Percentiles rank a stretch among this genome's conserved stretches.
phyloP scores from a whole-genome alignment of 192 early-diverging fungal species.

The Lunasporangiospora selenospora region DNA sequence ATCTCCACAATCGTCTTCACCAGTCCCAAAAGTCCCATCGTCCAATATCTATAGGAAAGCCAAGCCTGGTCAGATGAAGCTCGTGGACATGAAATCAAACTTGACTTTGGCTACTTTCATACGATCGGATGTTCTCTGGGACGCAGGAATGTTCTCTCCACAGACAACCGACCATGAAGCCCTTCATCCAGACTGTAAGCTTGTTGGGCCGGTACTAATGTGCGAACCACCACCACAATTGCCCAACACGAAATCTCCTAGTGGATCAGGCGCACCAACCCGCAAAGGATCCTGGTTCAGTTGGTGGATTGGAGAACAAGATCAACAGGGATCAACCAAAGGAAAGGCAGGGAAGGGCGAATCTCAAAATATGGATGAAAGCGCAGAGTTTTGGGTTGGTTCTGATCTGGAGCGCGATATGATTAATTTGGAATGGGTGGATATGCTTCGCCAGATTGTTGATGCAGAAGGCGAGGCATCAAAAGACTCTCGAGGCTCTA shows the following conservation, averaged over 20 bases:
- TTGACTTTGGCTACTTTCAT: conserved; percentile 31
- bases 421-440: conserved; percentile 35
- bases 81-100: conserved; percentile 29
- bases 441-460: conserved; percentile 10
- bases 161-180: conserved; percentile 14
- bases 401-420: conserved; percentile 44
- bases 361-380: too few relatives aligned
- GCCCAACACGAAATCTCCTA: too few relatives aligned
- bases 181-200: conserved; percentile 39
- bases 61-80: conserved; percentile 38
- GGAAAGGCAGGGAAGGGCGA: not conserved
- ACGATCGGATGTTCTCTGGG: conserved; percentile 43
- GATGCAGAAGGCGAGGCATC: not conserved
- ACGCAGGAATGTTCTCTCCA: conserved; percentile 15
- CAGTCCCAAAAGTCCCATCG: too few relatives aligned
- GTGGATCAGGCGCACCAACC: not conserved
- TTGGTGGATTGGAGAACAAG: conserved; percentile 22
- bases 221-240: conserved; percentile 20
- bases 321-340: not conserved
- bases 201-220: conserved; percentile 9
- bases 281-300: conserved; percentile 21
- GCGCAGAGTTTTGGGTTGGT: conserved; percentile 22
- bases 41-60: conserved; percentile 35
- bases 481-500: too few relatives aligned
- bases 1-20: too few relatives aligned